Conservation (phyloP, 2,329 filamentous ascomycete genomes). For the Cladosporium sp. region DNA sequence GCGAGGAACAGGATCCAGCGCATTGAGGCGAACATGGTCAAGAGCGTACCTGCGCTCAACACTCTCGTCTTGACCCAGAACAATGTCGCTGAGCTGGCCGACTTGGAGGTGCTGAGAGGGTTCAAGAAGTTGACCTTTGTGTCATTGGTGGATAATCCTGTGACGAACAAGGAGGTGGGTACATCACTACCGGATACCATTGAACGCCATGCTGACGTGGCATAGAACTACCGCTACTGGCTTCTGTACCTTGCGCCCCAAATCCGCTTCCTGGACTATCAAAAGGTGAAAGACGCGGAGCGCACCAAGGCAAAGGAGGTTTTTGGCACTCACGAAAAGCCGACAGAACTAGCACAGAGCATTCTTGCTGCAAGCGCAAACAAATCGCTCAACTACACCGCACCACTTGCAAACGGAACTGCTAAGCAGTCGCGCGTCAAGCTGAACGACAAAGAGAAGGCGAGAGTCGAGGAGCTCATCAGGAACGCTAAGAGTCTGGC, state of each 20-base stretch:
- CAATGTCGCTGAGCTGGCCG: constrained; percentile 77
- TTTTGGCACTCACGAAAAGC: constrained; percentile 72
- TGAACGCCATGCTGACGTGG: neutral
- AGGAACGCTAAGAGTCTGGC: constrained; percentile 83
- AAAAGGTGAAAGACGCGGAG: constrained; percentile 87
- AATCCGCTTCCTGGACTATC: constrained; percentile 88
- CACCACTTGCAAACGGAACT: constrained; percentile 44
- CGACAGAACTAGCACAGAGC: constrained; percentile 77
- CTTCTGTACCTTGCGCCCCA: constrained; percentile 81
- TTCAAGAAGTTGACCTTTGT: constrained; percentile 75
- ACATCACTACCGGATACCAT: constrained; percentile 22
- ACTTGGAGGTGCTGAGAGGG: constrained; percentile 75
- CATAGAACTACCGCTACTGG: constrained; percentile 87
- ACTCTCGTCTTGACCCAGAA: constrained; percentile 84
- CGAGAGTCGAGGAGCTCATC: constrained; percentile 82
- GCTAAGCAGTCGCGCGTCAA: constrained; percentile 40
- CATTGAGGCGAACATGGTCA: constrained; percentile 74
- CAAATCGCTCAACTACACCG: constrained; percentile 62
- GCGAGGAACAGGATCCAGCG: constrained; percentile 83
- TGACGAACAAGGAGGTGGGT: constrained; percentile 85
- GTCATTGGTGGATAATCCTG: constrained; percentile 81
- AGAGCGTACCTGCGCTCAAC: constrained; percentile 76
- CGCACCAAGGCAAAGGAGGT: constrained; percentile 73
- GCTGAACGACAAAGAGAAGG: constrained; percentile 84
- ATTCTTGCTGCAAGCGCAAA: constrained; percentile 84